These are phyloP conservation scores for Lentinula boryana DNA, from an alignment of 768 basidiomycete genomes.

Conservation along the genomic window DNA sequence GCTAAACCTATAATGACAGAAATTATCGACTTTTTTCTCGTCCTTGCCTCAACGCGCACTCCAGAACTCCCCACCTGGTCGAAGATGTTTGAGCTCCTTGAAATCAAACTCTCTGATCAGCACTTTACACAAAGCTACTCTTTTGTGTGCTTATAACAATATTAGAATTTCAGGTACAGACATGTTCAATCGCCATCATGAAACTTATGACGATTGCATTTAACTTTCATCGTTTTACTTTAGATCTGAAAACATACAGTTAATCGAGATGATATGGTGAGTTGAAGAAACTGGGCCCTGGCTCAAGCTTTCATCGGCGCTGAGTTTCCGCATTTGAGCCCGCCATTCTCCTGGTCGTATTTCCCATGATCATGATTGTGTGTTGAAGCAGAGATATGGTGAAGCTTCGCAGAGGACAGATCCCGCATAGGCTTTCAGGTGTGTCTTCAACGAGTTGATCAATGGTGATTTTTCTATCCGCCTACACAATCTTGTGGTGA, in stretches of 20 bases:
- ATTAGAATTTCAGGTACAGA: background rate
- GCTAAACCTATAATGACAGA: background rate
- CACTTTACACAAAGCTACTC: background rate
- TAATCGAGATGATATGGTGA: conserved; percentile 1
- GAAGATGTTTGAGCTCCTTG: background rate
- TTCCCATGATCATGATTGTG: background rate
- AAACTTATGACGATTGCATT: background rate
- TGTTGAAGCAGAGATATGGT: no score
- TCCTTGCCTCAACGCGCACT: background rate
- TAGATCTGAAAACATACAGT: background rate
- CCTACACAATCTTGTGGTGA: no score
- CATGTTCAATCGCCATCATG: background rate
- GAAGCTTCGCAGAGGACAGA: no score
- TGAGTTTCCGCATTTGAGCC: background rate
- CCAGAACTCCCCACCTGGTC: background rate
- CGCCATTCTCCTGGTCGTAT: background rate
- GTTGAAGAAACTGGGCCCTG: background rate
- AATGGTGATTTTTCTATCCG: no score
- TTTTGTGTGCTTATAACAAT: background rate
- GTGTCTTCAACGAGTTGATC: no score
- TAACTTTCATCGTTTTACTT: background rate
- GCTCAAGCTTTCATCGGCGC: conserved; percentile 1
- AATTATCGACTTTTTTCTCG: background rate
- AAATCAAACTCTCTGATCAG: background rate
- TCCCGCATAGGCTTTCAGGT: no score